phyloP scores from a whole-genome alignment of 345 rosid species.

The Durio zibethinus region DNA sequence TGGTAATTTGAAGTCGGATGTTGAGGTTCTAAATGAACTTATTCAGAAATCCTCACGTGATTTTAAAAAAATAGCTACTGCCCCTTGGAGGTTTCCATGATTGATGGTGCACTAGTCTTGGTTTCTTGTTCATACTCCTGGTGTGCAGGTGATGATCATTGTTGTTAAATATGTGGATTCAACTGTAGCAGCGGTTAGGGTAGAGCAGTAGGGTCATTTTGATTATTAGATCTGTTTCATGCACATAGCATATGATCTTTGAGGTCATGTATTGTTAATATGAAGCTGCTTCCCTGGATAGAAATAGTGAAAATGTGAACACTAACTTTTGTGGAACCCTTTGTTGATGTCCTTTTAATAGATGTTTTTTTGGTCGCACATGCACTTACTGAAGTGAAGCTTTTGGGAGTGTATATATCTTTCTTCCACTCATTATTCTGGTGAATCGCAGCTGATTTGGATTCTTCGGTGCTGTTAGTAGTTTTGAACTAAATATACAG shows the following conservation, averaged over 20 bases:
- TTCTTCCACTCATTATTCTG: background rate
- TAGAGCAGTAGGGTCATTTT: background rate
- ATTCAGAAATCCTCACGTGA: conserved; percentile 25
- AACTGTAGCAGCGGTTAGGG: background rate
- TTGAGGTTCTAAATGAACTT: conserved; percentile 18
- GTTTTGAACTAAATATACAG: too few relatives aligned
- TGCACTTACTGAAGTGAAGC: background rate
- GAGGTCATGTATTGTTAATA: background rate
- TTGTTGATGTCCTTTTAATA: background rate
- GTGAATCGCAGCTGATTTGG: background rate
- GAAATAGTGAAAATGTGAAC: too few relatives aligned
- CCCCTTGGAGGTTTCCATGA: conserved; percentile 43
- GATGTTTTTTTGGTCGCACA: background rate
- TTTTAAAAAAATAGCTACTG: conserved; percentile 32
- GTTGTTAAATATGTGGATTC: background rate
- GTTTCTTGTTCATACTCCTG: background rate
- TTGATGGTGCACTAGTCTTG: background rate
- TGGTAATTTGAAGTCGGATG: conserved; percentile 22
- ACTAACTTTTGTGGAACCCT: background rate
- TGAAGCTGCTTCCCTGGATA: too few relatives aligned
- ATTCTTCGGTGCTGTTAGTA: background rate
- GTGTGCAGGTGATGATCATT: background rate
- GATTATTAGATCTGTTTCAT: background rate
- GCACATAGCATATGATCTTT: background rate
- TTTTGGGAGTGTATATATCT: background rate